phyloP scores from a whole-genome alignment of 495 filamentous ascomycete species.

The Aspergillus campestris region DNA sequence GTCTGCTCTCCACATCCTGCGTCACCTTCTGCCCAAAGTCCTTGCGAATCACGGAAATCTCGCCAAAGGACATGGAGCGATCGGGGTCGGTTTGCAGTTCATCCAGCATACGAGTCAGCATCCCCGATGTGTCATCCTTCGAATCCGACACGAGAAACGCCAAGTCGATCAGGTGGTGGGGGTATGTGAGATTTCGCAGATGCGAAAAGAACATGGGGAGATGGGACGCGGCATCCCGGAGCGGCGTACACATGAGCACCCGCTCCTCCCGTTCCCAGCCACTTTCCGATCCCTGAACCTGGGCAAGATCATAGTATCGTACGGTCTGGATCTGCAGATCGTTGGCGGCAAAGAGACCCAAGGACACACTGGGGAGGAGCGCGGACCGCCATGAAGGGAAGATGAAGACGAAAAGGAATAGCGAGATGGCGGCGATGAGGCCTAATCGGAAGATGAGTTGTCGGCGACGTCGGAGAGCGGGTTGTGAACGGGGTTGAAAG shows the following conservation, averaged over 20 bases:
- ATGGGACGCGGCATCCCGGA: slow-evolving; percentile 89
- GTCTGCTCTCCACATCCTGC: slow-evolving; percentile 94
- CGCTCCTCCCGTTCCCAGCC: slow-evolving; percentile 95
- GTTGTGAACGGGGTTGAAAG: slow-evolving; percentile 80
- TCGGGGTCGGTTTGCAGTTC: slow-evolving; percentile 76
- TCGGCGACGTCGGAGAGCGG: slow-evolving; percentile 62
- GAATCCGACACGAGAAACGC: slow-evolving; percentile 98
- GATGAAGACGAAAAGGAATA: slow-evolving; percentile 61
- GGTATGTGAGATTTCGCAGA: slow-evolving; percentile 92
- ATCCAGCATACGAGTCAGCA: slow-evolving; percentile 63
- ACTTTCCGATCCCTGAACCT: slow-evolving; percentile 78
- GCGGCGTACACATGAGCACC: slow-evolving; percentile 88
- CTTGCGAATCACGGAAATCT: slow-evolving; percentile 97
- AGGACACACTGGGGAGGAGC: slow-evolving; percentile 51
- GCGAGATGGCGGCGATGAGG: slow-evolving; percentile 35
- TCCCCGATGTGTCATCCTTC: slow-evolving; percentile 77
- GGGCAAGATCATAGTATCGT: slow-evolving; percentile 89
- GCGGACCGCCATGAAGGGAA: slow-evolving; percentile 60
- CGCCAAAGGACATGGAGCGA: slow-evolving; percentile 75
- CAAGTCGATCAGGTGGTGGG: slow-evolving; percentile 90
- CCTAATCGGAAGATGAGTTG: slow-evolving; percentile 64
- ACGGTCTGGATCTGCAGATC: slow-evolving; percentile 85
- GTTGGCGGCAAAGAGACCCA: slow-evolving; percentile 61
- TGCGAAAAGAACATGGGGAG: slow-evolving; percentile 98
- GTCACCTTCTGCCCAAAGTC: slow-evolving; percentile 98